Evolutionary conservation across 2,329 filamentous ascomycete genomes (phyloP).

Genomic region (Paraphoma sp.): DNA sequence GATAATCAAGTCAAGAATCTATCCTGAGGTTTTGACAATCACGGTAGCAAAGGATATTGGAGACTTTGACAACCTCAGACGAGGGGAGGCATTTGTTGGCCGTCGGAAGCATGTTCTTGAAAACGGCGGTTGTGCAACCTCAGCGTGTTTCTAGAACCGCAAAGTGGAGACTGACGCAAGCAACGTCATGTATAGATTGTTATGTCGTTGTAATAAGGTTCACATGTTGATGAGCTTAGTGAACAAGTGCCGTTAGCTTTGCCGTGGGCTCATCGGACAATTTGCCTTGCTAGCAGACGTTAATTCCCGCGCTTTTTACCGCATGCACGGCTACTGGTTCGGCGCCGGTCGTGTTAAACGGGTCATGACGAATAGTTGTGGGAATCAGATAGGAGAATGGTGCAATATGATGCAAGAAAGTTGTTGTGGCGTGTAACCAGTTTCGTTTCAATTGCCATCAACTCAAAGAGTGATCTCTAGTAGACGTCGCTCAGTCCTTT

Average conservation of each 20-base stretch:
- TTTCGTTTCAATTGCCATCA: no score
- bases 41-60: no score
- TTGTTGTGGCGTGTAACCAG: neutral
- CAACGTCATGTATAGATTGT: neutral
- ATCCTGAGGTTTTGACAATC: no score
- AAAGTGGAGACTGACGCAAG: neutral
- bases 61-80: no score
- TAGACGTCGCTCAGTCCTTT: constrained; percentile 44
- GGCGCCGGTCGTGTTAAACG: constrained; percentile 2
- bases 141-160: neutral
- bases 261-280: neutral
- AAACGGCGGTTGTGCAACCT: neutral
- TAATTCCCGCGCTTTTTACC: neutral
- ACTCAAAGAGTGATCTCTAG: constrained; percentile 6
- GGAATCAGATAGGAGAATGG: neutral
- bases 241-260: constrained; percentile 2
- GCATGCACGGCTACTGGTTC: neutral
- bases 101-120: no score
- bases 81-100: no score
- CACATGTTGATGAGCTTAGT: neutral
- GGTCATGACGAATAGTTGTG: neutral
- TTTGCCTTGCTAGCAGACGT: neutral
- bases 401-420: neutral
- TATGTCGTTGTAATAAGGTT: constrained; percentile 5
- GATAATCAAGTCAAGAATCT: no score